Evolutionary conservation across 129 eudicot species (phyloP), one percentile per base, ranked within the genome.

Genomic region (Erigeron canadensis): DNA sequence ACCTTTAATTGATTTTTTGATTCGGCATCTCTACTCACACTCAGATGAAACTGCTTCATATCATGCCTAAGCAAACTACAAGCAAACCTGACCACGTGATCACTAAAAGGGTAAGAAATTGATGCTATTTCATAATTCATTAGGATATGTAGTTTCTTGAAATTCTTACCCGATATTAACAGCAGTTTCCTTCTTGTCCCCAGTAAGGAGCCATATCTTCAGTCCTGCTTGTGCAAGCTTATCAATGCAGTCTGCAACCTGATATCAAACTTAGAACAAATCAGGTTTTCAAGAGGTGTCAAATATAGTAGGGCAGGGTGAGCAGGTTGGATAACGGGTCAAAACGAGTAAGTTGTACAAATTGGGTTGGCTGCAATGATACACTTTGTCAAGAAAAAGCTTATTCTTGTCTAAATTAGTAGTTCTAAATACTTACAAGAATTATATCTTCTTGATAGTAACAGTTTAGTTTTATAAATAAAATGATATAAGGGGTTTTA

Each of bases 191-290:
- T 81, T 81, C 74, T 81, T 84, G 81, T 84, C 88, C 15, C 88
- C 88, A 2, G 83, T 84, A 57, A 84, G 88, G 44, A 84, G 83
- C 88, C 88, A 84, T 74, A 84, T 84, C 68, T 70, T 84, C 70
- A 84, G 72, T 43, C 88, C 88, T 51, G 88, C 88, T 73, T 84
- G 88, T 65, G 88, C 85, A 54, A 84, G 88, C 65, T 77, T 84
- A 70, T 84, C 88, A 65, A 84, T 84, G 81, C 88, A 84, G 78
- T 84, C 88, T 18, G 88, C 83, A 43, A 84, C 88, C 88, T 84
- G 83, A 69, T 48, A 77, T 60, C 1, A 8, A 65, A 42, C 64
- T 64, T 74, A 19, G 41, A 6, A 71, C 4, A 63, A n/a, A 4
- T 40, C 16, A 0, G 16, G 8, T 17, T 40, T 39, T 15, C 9